phyloP scores from a whole-genome alignment of 2,329 filamentous ascomycete species.

The Fusarium goolgardi region DNA sequence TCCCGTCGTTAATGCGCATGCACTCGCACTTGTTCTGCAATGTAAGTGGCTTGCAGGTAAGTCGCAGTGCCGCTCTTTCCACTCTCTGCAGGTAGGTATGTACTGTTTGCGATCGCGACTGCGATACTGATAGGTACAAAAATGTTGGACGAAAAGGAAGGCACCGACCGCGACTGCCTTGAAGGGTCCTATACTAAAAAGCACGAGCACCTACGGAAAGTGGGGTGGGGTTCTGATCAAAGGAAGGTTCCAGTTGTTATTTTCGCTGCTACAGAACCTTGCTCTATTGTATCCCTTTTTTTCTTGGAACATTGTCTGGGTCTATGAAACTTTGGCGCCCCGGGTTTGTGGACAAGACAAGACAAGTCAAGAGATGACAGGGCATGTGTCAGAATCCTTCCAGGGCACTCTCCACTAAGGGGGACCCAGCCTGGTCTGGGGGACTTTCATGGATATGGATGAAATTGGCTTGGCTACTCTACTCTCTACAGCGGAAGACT shows the following conservation, averaged over 20 bases:
- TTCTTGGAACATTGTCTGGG: conserved; percentile 15
- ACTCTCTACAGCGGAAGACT: conserved; percentile 4
- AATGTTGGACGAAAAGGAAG: conserved; percentile 19
- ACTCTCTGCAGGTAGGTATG: not conserved
- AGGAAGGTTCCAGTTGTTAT: conserved; percentile 39
- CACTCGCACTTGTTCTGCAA: conserved; percentile 7
- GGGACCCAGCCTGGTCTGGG: not conserved
- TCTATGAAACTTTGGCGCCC: conserved; percentile 39
- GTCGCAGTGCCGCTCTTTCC: conserved; percentile 27
- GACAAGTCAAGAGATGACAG: not conserved
- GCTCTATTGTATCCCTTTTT: conserved; percentile 20
- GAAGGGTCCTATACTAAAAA: conserved; percentile 7
- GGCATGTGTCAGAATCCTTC: conserved; percentile 34
- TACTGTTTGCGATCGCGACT: not conserved
- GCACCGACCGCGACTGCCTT: conserved; percentile 17
- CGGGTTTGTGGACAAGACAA: conserved; percentile 17
- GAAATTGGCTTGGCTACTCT: not conserved
- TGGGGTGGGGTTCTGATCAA: conserved; percentile 16
- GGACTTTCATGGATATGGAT: not conserved
- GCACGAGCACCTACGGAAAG: not conserved
- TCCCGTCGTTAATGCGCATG: conserved; percentile 10
- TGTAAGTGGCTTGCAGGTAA: not conserved
- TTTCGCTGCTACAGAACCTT: conserved; percentile 5
- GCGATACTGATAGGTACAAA: conserved; percentile 7
- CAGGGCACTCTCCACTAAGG: conserved; percentile 3